Conservation (phyloP, 371 early-diverging fungal genomes). For the Syncephalis plumigaleata region DNA sequence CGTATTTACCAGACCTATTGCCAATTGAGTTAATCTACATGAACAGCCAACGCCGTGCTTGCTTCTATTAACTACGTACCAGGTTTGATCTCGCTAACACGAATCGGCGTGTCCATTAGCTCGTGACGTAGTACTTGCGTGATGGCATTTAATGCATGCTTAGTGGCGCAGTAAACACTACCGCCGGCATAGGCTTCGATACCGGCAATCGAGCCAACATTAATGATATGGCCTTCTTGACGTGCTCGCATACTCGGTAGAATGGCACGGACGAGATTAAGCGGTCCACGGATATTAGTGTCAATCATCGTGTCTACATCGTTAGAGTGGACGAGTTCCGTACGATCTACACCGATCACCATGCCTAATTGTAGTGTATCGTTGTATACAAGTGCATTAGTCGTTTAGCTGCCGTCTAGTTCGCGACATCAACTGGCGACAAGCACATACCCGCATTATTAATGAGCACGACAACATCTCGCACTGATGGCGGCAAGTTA, state of each 20-base stretch:
- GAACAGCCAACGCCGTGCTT: too few relatives aligned
- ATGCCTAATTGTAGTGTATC: conserved; percentile 30
- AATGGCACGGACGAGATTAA: conserved; percentile 66
- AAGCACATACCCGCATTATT: conserved; percentile 43
- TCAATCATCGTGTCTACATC: conserved; percentile 68
- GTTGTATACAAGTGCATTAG: not conserved
- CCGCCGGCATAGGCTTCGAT: conserved; percentile 53
- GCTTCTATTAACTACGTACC: conserved; percentile 14
- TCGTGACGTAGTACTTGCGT: conserved; percentile 60
- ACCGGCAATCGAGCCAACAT: conserved; percentile 59
- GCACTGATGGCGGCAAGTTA: conserved; percentile 29
- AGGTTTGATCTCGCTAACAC: conserved; percentile 53
- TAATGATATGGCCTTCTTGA: conserved; percentile 67
- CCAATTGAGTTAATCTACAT: too few relatives aligned
- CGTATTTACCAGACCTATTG: conserved; percentile 59
- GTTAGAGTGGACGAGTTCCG: conserved; percentile 37
- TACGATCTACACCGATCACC: conserved; percentile 64
- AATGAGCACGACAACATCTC: conserved; percentile 57
- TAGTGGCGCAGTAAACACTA: conserved; percentile 80
- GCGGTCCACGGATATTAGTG: conserved; percentile 79
- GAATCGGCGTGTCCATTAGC: conserved; percentile 56
- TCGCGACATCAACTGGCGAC: too few relatives aligned
- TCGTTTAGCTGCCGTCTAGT: too few relatives aligned
- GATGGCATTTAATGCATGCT: conserved; percentile 79
- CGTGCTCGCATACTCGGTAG: conserved; percentile 68